Evolutionary conservation across 495 filamentous ascomycete species (phyloP).

Genomic region (Opeltia flavorubescens): DNA sequence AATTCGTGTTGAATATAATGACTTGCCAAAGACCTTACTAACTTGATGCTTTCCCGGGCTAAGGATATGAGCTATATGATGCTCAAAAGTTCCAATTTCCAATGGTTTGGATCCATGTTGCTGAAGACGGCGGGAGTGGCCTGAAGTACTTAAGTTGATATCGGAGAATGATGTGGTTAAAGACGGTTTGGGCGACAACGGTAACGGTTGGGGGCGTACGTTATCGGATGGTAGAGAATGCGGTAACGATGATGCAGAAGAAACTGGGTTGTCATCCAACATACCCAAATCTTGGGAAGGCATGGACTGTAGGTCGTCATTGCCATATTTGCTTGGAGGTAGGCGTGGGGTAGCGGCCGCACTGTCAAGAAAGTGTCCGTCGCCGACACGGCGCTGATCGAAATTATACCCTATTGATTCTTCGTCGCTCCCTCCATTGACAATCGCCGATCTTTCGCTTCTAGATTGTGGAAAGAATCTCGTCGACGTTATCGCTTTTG

Average conservation of each 20-base stretch:
- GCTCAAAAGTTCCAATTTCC: background rate
- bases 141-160: background rate
- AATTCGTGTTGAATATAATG: no score
- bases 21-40: no score
- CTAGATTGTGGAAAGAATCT: slow-evolving; percentile 18
- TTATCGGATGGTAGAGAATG: background rate
- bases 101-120: background rate
- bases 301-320: slow-evolving; percentile 4
- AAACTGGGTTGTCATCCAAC: background rate
- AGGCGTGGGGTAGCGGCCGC: slow-evolving; percentile 34
- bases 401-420: slow-evolving; percentile 9
- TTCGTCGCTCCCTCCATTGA: slow-evolving; percentile 27
- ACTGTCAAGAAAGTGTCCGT: slow-evolving; percentile 21
- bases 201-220: background rate
- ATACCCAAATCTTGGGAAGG: slow-evolving; percentile 3
- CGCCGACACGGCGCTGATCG: slow-evolving; percentile 16
- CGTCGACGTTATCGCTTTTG: slow-evolving; percentile 30
- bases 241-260: background rate
- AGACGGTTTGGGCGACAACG: background rate
- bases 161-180: slow-evolving; percentile 5
- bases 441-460: slow-evolving; percentile 21
- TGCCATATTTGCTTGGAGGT: slow-evolving; percentile 19
- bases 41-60: background rate
- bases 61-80: background rate
- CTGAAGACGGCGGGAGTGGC: background rate